phyloP scores from a whole-genome alignment of 257 asterid species.

The Solanum clarkiae region DNA sequence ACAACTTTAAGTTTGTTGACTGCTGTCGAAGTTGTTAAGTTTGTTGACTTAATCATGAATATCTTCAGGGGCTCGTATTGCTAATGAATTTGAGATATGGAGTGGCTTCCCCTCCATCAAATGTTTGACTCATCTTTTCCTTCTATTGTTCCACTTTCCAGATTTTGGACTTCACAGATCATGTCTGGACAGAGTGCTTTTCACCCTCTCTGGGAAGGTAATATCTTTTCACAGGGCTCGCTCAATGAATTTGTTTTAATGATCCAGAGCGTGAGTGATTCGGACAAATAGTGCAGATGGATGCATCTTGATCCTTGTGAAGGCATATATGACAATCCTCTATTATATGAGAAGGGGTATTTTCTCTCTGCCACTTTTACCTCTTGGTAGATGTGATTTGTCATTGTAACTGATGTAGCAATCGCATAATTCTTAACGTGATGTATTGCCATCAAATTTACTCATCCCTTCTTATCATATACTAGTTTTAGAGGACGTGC shows the following conservation, averaged over 20 bases:
- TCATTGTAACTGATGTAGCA: background rate
- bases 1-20: background rate
- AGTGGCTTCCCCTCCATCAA: background rate
- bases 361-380: slow-evolving; percentile 5
- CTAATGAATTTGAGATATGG: background rate
- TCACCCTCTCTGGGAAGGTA: slow-evolving; percentile 72
- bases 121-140: background rate
- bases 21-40: background rate
- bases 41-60: background rate
- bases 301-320: slow-evolving; percentile 99
- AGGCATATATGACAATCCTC: slow-evolving; percentile 85
- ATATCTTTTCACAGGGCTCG: background rate
- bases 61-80: background rate
- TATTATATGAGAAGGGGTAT: slow-evolving; percentile 94
- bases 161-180: slow-evolving; percentile 90
- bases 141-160: slow-evolving; percentile 12
- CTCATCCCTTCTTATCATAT: background rate
- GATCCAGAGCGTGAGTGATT: background rate
- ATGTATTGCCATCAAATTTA: background rate
- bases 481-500: background rate
- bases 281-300: slow-evolving; percentile 61
- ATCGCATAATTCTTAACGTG: background rate
- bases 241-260: slow-evolving; percentile 7
- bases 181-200: slow-evolving; percentile 98
- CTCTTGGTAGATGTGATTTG: background rate